Base-by-base conservation (phyloP, 352 stramenopile species). In the Stramenopiles sp. region DNA sequence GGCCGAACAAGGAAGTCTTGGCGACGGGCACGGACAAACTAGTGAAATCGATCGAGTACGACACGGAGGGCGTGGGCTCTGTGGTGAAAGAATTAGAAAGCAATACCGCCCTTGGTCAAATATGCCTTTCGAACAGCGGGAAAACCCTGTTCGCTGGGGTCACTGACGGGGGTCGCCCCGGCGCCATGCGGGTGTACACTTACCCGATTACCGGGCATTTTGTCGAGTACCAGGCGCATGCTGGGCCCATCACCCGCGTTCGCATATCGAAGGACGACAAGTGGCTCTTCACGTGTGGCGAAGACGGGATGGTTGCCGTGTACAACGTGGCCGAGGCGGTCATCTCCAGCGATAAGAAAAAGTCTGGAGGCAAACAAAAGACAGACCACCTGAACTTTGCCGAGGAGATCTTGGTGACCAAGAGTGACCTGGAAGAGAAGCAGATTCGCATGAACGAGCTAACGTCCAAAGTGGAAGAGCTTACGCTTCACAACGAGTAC, bases 391-490 rank as follows among this genome's bases (percentile, higher is more conserved):
- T 74, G 25, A 34, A 53, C 1, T 96, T 91, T 37, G 84, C 87
- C 0, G 89, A 96, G 76, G 91, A 97, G 79, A 92, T 96, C 74
- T 77, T 97, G 12, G 89, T 96, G 4, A 96, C 90, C 34, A 93
- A 94, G 37, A 90, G 84, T 0, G 90, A 96, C 77, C 77, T 96
- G 12, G 90, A 97, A 77, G 91, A 97, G 76, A 94, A 94, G 71
- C 88, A 92, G 35, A 82, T 83, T 0, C 79, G 92, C 3, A 95
- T 96, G 87, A 84, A 86, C 37, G 90, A 97, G 49, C 84, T 97
- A 37, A 93, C 93, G 75, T 92, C 84, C 32, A 96, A 97, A 80
- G 89, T 97, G 0, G 90, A 97, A 31, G 34, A 74, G 78, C 6
- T 68, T 75, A 3, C 77, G 79, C 32, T 95, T 3, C 88, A 97